Base-by-base conservation (phyloP, 129 eudicot genomes). In the Mikania micrantha region DNA sequence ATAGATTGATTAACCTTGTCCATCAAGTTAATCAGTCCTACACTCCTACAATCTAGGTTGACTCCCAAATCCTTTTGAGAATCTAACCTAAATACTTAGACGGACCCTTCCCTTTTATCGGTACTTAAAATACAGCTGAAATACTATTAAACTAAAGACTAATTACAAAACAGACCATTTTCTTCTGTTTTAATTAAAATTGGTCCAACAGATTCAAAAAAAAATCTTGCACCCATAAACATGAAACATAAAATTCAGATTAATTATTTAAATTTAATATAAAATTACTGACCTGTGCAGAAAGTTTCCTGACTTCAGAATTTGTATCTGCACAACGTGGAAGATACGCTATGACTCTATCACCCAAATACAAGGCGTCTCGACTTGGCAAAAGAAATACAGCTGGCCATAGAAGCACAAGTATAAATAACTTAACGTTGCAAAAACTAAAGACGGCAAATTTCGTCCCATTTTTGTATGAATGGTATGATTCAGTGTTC, bases 271-370 rank as follows among this genome's bases (percentile, higher is more conserved):
- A 58, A 31, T 10, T 9, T 66, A 12, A 60, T 60, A 19, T 45
- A 34, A 48, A 62, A 47, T 40, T 27, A 75, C 88, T 35, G 38
- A 87, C 99, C 99, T 88, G 95, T 50, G 85, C 88, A 77, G 95
- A 89, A 69, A 74, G 35, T 74, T 89, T 94, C 81, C 96, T 79
- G 67, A 94, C 97, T 80, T 89, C 93, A 59, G 99, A 79, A 87
- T 85, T 86, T 54, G 95, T 77, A 78, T 94, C 97, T 13, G 95
- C 95, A 75, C 96, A 94, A 16, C 99, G 96, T 48, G 99, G 96
- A 72, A 94, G 92, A 77, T 94, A 94, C 22, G 77, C 74, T 61
- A 83, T 87, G 59, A 87, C 85, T 79, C 99, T 84, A 58, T 89
- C 96, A 59, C 99, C 99, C 81, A 94, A 69, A 36, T 80, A 74